phyloP scores from a whole-genome alignment of 2,329 filamentous ascomycete species.

The Cladobotryum mycophilum region DNA sequence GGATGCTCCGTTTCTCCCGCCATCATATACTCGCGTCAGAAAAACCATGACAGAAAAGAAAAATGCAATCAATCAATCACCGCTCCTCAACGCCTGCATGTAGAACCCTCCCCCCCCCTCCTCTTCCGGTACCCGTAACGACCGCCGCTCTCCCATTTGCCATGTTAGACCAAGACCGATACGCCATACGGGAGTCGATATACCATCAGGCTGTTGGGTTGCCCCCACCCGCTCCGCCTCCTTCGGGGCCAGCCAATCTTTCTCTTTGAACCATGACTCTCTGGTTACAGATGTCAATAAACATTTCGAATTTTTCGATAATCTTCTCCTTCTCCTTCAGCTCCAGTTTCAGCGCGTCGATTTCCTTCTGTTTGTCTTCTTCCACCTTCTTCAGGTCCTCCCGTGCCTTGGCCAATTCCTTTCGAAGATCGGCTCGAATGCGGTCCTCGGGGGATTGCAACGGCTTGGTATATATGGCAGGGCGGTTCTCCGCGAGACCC shows the following conservation, averaged over 20 bases:
- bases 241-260: slow-evolving; percentile 35
- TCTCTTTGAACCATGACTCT: slow-evolving; percentile 58
- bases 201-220: slow-evolving; percentile 13
- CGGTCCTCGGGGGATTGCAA: slow-evolving; percentile 57
- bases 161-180: slow-evolving; percentile 11
- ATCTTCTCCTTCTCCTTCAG: slow-evolving; percentile 58
- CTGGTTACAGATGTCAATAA: slow-evolving; percentile 63
- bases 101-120: slow-evolving; percentile 3
- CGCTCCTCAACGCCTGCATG: slow-evolving; percentile 8
- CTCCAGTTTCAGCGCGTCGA: slow-evolving; percentile 51
- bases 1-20: no score
- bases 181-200: slow-evolving; percentile 5
- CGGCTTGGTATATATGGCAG: slow-evolving; percentile 62
- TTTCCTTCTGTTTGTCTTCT: slow-evolving; percentile 51
- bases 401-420: slow-evolving; percentile 52
- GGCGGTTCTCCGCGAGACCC: slow-evolving; percentile 53
- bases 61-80: slow-evolving; percentile 2
- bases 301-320: slow-evolving; percentile 61
- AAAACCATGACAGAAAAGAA: no score
- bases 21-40: no score
- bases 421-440: slow-evolving; percentile 54
- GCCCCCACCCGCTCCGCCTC: slow-evolving; percentile 19
- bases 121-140: slow-evolving; percentile 7
- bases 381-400: slow-evolving; percentile 51
- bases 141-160: slow-evolving; percentile 8